These are phyloP conservation scores for Xylariomycetidae sp. DNA, from an alignment of 2,329 filamentous ascomycete species.

Conservation along the genomic window DNA sequence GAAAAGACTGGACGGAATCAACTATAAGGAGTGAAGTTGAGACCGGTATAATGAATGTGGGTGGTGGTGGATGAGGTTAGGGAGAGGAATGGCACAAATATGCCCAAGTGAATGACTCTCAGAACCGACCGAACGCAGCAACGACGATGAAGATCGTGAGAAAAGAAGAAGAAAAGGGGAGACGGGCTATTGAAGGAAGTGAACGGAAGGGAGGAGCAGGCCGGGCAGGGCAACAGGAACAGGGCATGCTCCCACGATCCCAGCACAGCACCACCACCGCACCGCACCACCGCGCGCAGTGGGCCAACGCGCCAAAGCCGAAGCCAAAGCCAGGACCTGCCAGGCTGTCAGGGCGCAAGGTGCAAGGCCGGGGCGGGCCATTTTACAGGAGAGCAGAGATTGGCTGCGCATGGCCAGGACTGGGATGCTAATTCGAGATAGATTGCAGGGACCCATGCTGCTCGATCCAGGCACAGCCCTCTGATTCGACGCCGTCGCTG, in stretches of 20 bases:
- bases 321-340: too few species aligned
- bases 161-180: constrained; percentile 23
- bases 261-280: too few species aligned
- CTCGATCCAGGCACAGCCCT: constrained; percentile 20
- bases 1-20: constrained; percentile 41
- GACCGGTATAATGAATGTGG: constrained; percentile 35
- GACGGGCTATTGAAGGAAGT: constrained; percentile 9
- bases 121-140: constrained; percentile 26
- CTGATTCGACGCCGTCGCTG: constrained; percentile 16
- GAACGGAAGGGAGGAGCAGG: constrained; percentile 13
- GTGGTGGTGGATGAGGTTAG: constrained; percentile 23
- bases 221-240: too few species aligned
- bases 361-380: too few species aligned
- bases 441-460: too few species aligned
- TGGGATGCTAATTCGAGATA: too few species aligned
- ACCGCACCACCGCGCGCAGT: too few species aligned
- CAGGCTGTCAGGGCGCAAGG: too few species aligned
- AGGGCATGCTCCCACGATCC: too few species aligned
- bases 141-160: constrained; percentile 29
- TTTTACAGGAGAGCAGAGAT: too few species aligned
- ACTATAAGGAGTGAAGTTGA: constrained; percentile 43
- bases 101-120: constrained; percentile 24
- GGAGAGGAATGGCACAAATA: constrained; percentile 23
- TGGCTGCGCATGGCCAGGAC: too few species aligned
- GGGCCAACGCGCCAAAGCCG: too few species aligned